Percentiles rank a stretch among this genome's conserved stretches.
phyloP scores from a whole-genome alignment of 75 land plant genomes.

The Picea glauca region DNA sequence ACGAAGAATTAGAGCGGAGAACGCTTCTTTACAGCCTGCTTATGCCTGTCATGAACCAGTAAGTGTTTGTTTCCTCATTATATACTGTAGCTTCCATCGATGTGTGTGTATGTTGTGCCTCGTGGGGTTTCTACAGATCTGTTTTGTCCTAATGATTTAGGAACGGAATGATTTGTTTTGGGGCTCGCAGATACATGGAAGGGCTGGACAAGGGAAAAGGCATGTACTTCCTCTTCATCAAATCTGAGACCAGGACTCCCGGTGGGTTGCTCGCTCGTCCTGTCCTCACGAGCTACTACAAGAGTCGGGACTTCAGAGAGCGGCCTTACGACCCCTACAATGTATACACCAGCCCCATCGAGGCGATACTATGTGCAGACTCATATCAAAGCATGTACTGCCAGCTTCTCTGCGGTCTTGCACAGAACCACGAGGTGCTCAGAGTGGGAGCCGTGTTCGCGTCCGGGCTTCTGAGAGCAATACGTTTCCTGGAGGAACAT shows the following conservation, averaged over 20 bases:
- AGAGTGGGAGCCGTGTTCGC: conserved; percentile 78
- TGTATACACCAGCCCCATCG: conserved; percentile 71
- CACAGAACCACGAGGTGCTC: conserved; percentile 47
- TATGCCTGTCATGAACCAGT: conserved; percentile 85
- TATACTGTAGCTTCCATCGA: no score
- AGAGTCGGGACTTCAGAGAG: conserved; percentile 46
- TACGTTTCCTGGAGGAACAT: conserved; percentile 58
- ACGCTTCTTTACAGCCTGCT: conserved; percentile 58
- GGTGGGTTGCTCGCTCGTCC: conserved; percentile 72
- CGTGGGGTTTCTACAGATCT: no score
- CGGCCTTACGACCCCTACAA: conserved; percentile 57
- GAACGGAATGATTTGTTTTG: no score
- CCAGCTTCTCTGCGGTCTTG: conserved; percentile 81
- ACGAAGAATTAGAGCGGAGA: conserved; percentile 59
- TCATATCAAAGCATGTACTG: conserved; percentile 80
- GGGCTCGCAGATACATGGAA: conserved; percentile 45
- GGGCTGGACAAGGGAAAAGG: conserved; percentile 79
- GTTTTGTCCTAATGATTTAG: no score
- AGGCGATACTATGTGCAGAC: conserved; percentile 67
- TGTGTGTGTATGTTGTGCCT: no score
- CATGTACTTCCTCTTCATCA: conserved; percentile 65
- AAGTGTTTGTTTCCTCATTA: conserved; percentile 1
- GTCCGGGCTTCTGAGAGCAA: conserved; percentile 67
- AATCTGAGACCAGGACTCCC: conserved; percentile 69
- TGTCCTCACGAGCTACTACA: conserved; percentile 79